phyloP scores from a whole-genome alignment of 2,329 filamentous ascomycete species.

The Bipolaris bicolor region DNA sequence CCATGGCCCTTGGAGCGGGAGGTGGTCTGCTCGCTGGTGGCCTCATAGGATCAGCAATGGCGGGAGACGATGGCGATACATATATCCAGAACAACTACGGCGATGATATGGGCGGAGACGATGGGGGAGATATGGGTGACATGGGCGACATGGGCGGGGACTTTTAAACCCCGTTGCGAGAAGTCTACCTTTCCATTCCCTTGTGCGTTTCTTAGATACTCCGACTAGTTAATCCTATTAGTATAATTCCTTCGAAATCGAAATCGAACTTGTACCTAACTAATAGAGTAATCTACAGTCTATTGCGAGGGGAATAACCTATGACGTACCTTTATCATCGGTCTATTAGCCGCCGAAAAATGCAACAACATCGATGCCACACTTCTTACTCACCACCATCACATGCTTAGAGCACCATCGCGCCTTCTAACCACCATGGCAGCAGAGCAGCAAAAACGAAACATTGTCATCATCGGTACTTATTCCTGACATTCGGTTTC shows the following conservation, averaged over 20 bases:
- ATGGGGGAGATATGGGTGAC: slow-evolving; percentile 36
- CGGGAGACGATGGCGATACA: slow-evolving; percentile 35
- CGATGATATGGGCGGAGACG: slow-evolving; percentile 28
- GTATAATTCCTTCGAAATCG: background rate
- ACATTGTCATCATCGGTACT: slow-evolving; percentile 48
- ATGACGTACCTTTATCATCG: slow-evolving; percentile 22
- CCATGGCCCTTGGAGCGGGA: slow-evolving; percentile 77
- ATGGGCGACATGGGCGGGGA: slow-evolving; percentile 34
- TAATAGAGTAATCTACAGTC: background rate
- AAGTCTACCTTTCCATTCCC: background rate
- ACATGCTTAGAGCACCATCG: slow-evolving; percentile 31
- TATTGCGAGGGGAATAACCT: background rate
- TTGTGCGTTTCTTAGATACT: background rate
- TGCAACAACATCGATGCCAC: slow-evolving; percentile 22
- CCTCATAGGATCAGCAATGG: slow-evolving; percentile 71
- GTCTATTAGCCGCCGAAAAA: slow-evolving; percentile 22
- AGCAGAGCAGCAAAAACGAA: slow-evolving; percentile 32
- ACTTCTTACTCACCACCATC: slow-evolving; percentile 10
- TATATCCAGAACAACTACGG: slow-evolving; percentile 30
- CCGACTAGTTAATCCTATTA: background rate
- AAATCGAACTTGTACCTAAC: background rate
- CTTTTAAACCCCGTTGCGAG: slow-evolving; percentile 6
- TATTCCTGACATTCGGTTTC: background rate
- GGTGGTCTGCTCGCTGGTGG: slow-evolving; percentile 81
- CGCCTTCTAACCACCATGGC: slow-evolving; percentile 33